A percentile compares a stretch with the other conserved stretches of the same genome.
These are phyloP conservation scores for Diaporthe sp. DNA, from an alignment of 2,329 filamentous ascomycete genomes.

Conservation along the genomic window DNA sequence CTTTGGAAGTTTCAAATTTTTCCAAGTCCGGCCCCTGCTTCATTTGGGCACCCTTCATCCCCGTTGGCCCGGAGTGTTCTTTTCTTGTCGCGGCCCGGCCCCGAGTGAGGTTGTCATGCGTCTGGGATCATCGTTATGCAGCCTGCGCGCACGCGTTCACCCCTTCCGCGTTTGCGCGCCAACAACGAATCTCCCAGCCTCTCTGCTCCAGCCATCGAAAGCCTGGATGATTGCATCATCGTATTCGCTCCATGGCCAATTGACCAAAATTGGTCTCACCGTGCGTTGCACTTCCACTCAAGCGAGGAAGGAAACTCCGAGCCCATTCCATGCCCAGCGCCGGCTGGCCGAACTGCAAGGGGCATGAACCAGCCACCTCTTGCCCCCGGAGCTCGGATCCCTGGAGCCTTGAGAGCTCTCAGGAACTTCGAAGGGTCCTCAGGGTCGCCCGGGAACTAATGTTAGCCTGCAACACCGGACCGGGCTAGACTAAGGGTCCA, in stretches of 20 bases:
- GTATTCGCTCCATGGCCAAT: neutral
- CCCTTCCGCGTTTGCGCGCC: neutral
- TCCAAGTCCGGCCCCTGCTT: neutral
- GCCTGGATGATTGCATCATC: neutral
- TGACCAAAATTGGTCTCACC: neutral
- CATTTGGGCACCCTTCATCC: neutral
- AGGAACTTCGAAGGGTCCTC: neutral
- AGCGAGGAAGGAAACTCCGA: neutral
- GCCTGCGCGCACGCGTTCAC: neutral
- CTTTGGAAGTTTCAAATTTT: constrained; percentile 1
- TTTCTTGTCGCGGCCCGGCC: constrained; percentile 7
- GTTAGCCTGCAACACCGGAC: constrained; percentile 15
- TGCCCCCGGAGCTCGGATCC: constrained; percentile 11
- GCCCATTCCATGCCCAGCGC: neutral
- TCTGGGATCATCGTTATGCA: constrained; percentile 15
- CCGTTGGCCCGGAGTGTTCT: neutral
- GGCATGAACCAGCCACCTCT: constrained; percentile 2
- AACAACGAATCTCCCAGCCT: neutral
- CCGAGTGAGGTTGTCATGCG: constrained; percentile 27
- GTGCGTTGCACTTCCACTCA: neutral
- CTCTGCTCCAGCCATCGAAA: neutral
- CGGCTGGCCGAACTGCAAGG: neutral
- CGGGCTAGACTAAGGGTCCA: constrained; percentile 16
- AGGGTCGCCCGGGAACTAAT: constrained; percentile 31
- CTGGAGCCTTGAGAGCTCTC: neutral